Percentiles rank a stretch among this genome's conserved stretches.
Evolutionary conservation across 2,329 filamentous ascomycete species (phyloP).

Genomic region (Ceratocystis cacaofunesta): DNA sequence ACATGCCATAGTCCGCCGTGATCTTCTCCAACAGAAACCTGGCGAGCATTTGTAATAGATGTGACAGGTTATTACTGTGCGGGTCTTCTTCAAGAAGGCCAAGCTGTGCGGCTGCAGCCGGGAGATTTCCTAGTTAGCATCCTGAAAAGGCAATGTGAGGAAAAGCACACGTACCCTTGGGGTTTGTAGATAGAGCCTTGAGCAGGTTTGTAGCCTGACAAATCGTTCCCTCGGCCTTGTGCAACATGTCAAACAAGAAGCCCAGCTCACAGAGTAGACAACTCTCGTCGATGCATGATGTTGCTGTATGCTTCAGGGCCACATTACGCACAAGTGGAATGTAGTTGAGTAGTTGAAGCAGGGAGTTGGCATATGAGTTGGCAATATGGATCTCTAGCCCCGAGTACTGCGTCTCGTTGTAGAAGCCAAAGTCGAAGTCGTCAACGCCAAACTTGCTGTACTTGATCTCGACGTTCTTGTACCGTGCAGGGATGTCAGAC

Average conservation of each 20-base stretch:
- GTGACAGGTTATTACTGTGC: slow-evolving; percentile 51
- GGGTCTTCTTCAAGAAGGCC: slow-evolving; percentile 75
- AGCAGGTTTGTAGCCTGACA: slow-evolving; percentile 93
- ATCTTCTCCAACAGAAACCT: slow-evolving; percentile 77
- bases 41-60: slow-evolving; percentile 66
- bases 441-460: slow-evolving; percentile 99
- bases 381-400: slow-evolving; percentile 91
- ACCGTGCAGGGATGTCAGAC: slow-evolving; percentile 73
- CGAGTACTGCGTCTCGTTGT: slow-evolving; percentile 84
- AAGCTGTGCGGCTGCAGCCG: slow-evolving; percentile 38
- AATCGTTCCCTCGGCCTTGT: slow-evolving; percentile 85
- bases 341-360: slow-evolving; percentile 83
- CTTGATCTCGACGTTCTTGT: slow-evolving; percentile 91
- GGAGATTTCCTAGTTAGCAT: background rate
- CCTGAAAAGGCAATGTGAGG: background rate
- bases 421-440: slow-evolving; percentile 96
- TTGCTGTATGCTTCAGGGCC: slow-evolving; percentile 76
- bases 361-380: slow-evolving; percentile 88
- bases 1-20: slow-evolving; percentile 52
- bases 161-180: slow-evolving; percentile 43
- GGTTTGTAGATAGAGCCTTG: slow-evolving; percentile 72
- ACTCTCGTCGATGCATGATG: slow-evolving; percentile 63
- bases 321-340: slow-evolving; percentile 78
- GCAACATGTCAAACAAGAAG: slow-evolving; percentile 93
- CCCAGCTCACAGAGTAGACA: slow-evolving; percentile 90